A percentile compares a stretch with the other conserved stretches of the same genome.
These are phyloP conservation scores for Leucocoprinus birnbaumii DNA, from an alignment of 768 basidiomycete species.

Conservation along the genomic window DNA sequence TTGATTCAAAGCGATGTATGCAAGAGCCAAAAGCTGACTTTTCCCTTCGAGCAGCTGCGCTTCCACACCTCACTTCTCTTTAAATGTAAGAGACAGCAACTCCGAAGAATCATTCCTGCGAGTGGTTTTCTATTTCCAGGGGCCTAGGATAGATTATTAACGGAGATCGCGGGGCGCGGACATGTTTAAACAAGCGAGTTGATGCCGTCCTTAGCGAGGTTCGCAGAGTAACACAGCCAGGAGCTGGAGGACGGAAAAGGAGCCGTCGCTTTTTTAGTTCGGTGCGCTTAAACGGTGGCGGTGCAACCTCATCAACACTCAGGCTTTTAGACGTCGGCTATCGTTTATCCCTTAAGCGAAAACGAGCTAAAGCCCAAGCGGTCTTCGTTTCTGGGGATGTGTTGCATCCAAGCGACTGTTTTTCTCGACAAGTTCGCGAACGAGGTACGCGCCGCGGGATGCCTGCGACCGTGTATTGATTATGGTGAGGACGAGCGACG, in stretches of 20 bases:
- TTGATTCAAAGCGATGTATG: too few species aligned
- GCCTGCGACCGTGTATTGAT: not conserved
- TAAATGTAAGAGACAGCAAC: not conserved
- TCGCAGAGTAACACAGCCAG: constrained; percentile 13
- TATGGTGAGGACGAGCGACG: not conserved
- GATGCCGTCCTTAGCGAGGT: constrained; percentile 7
- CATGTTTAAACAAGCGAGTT: constrained; percentile 9
- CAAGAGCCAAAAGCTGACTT: too few species aligned
- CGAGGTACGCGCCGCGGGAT: not conserved
- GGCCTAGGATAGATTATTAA: not conserved
- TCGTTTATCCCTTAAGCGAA: not conserved
- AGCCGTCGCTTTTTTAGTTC: not conserved
- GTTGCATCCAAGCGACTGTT: not conserved
- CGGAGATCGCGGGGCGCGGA: constrained; percentile 8
- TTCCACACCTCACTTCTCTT: too few species aligned
- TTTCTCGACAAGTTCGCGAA: not conserved
- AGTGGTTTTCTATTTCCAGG: not conserved
- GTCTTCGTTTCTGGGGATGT: too few species aligned
- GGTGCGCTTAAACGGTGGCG: constrained; percentile 7
- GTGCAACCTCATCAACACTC: constrained; percentile 9
- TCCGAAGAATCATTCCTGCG: not conserved
- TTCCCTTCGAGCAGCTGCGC: too few species aligned
- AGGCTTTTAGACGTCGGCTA: constrained; percentile 6
- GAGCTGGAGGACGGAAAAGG: constrained; percentile 2
- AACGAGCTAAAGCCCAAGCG: too few species aligned